phyloP scores from a whole-genome alignment of 2,329 filamentous ascomycete genomes.

The Penicillium fuscoglaucum region DNA sequence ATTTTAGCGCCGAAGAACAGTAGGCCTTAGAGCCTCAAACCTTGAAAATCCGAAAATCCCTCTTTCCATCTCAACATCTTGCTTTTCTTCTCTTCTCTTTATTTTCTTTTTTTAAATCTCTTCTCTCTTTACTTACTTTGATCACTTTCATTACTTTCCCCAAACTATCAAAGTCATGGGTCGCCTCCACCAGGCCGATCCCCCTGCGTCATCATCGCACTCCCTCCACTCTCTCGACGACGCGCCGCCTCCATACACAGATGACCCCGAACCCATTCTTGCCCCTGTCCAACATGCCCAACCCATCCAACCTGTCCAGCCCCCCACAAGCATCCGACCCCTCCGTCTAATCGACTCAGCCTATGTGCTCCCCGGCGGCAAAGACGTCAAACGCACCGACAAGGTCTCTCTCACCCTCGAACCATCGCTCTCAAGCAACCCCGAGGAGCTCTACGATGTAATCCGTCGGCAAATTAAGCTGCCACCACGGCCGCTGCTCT shows the following conservation, averaged over 20 bases:
- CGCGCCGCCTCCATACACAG: conserved; percentile 25
- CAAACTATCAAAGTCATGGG: conserved; percentile 10
- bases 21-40: not conserved
- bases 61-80: not conserved
- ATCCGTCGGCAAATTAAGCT: conserved; percentile 23
- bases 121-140: not conserved
- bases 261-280: conserved; percentile 16
- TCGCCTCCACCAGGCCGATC: conserved; percentile 13
- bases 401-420: conserved; percentile 15
- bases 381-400: conserved; percentile 5
- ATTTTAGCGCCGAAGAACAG: not conserved
- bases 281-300: conserved; percentile 1
- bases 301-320: not conserved
- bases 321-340: conserved; percentile 3
- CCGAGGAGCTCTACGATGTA: conserved; percentile 16
- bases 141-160: not conserved
- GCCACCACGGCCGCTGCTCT: conserved; percentile 23
- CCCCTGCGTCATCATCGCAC: conserved; percentile 17
- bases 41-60: not conserved
- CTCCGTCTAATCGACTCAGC: conserved; percentile 23
- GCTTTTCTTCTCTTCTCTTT: not conserved
- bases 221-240: conserved; percentile 22
- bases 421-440: conserved; percentile 17
- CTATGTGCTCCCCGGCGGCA: conserved; percentile 19
- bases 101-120: not conserved